Base-by-base conservation (phyloP, 768 basidiomycete species). In the Pleurotus tuoliensis region DNA sequence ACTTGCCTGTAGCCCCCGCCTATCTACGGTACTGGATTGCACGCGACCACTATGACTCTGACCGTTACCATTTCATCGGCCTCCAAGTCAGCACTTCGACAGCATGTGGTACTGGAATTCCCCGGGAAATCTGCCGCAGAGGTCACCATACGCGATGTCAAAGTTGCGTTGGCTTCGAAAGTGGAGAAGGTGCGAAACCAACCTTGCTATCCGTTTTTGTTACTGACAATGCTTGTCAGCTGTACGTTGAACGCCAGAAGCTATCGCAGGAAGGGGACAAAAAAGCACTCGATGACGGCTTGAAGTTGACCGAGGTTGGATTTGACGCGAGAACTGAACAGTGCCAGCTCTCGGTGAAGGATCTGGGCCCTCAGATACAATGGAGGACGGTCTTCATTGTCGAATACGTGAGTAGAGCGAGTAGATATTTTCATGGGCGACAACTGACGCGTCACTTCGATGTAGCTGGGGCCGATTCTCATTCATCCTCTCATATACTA, bases 321-420 rank as follows among this genome's bases (percentile, higher is more conserved):
- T 67, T 92, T 3, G 65, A 63, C 8, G 78, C 86, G 16, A 86
- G 82, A 8, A 79, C 78, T n/a, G 39, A 7, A 12, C 37, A 53
- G 22, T 39, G 37, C 38, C 84, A 87, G 57, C 64, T 98, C 38
- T 70, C 79, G 38, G 77, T 94, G 58, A 97, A 97, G 70, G 97
- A 98, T 70, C 74, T 98, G 27, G 97, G 97, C 0, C 81, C 88
- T 5, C 97, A 99, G 69, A 75, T 96, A 45, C 80, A 83, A 64
- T 98, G 95, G 91, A 80, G 78, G 64, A 90, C 88, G 0, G 92
- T 98, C 15, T 98, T 93, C 70, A 67, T 98, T 49, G 75, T 90
- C 50, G 97, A 99, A 95, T 99, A 98, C 65, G 95, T 95, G 73
- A 65, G 94, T 70, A 8, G 18, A 3, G 6, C 8, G 0, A n/a